These are phyloP conservation scores for Fallopia convolvulus DNA, from an alignment of 148 eudicot genomes.

Conservation along the genomic window DNA sequence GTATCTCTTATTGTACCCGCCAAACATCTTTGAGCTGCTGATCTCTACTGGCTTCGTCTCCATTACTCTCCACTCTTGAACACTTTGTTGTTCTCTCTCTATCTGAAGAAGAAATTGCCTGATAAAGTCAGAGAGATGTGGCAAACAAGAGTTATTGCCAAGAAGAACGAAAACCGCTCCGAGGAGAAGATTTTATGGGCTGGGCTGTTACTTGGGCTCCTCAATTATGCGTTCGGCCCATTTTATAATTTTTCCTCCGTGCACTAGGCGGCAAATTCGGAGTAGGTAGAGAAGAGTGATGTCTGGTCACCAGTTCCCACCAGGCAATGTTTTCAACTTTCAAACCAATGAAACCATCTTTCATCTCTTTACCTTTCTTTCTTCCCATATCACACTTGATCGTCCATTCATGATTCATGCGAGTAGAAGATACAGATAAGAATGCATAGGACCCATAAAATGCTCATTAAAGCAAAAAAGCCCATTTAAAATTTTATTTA, in stretches of 20 bases:
- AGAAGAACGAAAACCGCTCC: background rate
- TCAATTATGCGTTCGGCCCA: background rate
- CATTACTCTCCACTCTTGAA: constrained; percentile 22
- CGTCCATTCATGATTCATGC: too few species aligned
- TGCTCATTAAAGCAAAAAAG: too few species aligned
- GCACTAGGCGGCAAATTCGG: background rate
- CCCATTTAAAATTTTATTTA: too few species aligned
- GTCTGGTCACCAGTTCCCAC: too few species aligned
- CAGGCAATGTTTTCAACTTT: too few species aligned
- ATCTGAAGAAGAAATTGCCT: background rate
- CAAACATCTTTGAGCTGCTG: constrained; percentile 87
- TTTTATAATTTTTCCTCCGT: too few species aligned
- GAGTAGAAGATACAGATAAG: too few species aligned
- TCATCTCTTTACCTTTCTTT: too few species aligned
- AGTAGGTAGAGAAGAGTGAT: too few species aligned
- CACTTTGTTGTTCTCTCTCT: background rate
- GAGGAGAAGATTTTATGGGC: background rate
- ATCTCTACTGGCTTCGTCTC: constrained; percentile 63
- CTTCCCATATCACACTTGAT: too few species aligned
- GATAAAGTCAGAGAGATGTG: background rate
- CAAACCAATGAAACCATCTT: too few species aligned
- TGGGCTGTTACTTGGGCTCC: background rate
- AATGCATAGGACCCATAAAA: too few species aligned
- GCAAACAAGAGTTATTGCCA: background rate
- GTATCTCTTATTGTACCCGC: constrained; percentile 88